Conservation (phyloP, 179 eudicot species). For the Pouteria campechiana region DNA sequence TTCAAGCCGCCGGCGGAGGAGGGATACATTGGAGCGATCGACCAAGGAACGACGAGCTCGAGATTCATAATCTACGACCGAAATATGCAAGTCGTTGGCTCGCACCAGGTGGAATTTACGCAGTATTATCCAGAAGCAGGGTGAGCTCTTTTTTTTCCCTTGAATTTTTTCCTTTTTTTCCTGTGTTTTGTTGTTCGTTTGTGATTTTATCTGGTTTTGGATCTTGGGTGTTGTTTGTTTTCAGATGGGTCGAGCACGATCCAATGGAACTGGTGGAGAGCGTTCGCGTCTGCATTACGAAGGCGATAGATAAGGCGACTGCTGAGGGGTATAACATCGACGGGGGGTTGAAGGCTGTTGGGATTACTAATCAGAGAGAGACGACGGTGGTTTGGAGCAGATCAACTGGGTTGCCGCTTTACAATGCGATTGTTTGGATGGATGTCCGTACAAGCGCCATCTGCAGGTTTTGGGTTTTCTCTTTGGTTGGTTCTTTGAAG, state of each 20-base stretch:
- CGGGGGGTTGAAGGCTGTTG: slow-evolving; percentile 77
- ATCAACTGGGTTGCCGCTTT: slow-evolving; percentile 70
- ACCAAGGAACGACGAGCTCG: slow-evolving; percentile 97
- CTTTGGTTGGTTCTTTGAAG: not conserved
- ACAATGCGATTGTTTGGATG: slow-evolving; percentile 99
- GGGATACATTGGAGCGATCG: slow-evolving; percentile 65
- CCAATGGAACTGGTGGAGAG: slow-evolving; percentile 96
- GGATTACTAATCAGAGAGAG: slow-evolving; percentile 95
- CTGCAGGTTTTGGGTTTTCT: slow-evolving; percentile 55
- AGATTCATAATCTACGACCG: slow-evolving; percentile 80
- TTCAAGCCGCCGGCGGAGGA: slow-evolving; percentile 35
- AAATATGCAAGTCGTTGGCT: slow-evolving; percentile 38
- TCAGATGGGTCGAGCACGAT: slow-evolving; percentile 98
- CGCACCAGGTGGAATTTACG: slow-evolving; percentile 94
- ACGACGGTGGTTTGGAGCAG: slow-evolving; percentile 92
- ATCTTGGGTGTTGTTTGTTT: slow-evolving; percentile 1
- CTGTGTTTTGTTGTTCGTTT: not conserved
- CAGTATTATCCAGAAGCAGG: slow-evolving; percentile 90
- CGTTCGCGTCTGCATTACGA: slow-evolving; percentile 62
- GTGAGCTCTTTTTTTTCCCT: slow-evolving; percentile 25
- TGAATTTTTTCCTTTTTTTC: slow-evolving; percentile 2
- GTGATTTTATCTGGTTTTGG: not conserved
- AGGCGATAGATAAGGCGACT: slow-evolving; percentile 90
- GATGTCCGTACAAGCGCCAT: slow-evolving; percentile 86
- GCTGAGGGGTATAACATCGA: slow-evolving; percentile 81